Evolutionary conservation across 768 basidiomycete species (phyloP).

Genomic region (Tricholoma bakamatsutake): DNA sequence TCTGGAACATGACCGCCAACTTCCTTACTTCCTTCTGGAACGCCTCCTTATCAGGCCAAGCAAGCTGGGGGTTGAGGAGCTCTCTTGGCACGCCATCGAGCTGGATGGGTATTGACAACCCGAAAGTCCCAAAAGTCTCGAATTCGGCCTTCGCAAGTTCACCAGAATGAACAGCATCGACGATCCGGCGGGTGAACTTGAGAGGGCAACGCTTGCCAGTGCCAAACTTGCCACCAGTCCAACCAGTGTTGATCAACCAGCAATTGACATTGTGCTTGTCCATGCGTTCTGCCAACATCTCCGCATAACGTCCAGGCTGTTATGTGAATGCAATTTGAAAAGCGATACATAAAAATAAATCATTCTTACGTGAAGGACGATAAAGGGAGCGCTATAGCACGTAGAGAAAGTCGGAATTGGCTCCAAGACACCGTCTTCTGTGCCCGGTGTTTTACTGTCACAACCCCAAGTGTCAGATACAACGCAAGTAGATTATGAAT

Average conservation of each 20-base stretch:
- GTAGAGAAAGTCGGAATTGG: constrained; percentile 99
- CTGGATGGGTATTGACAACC: constrained; percentile 74
- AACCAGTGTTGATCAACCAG: constrained; percentile 99
- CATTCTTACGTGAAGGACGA: constrained; percentile 78
- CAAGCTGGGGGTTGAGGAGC: constrained; percentile 80
- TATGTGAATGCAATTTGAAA: constrained; percentile 17
- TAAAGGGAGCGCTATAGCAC: constrained; percentile 99
- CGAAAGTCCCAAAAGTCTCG: constrained; percentile 81
- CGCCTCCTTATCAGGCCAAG: constrained; percentile 86
- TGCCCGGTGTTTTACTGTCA: constrained; percentile 88
- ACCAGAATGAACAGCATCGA: constrained; percentile 95
- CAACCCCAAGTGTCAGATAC: constrained; percentile 10
- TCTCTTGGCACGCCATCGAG: constrained; percentile 88
- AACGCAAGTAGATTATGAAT: not conserved
- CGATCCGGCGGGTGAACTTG: constrained; percentile 91
- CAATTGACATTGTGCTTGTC: constrained; percentile 81
- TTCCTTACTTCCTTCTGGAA: constrained; percentile 87
- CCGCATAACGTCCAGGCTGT: constrained; percentile 87
- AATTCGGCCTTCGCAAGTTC: constrained; percentile 82
- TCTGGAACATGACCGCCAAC: constrained; percentile 89
- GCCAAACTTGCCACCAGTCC: constrained; percentile 94
- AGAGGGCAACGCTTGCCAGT: constrained; percentile 91
- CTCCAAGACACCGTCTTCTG: constrained; percentile 96
- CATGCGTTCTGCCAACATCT: constrained; percentile 97
- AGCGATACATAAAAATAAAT: not conserved